Base-by-base conservation (phyloP, 768 basidiomycete genomes). In the Lactarius quietus region DNA sequence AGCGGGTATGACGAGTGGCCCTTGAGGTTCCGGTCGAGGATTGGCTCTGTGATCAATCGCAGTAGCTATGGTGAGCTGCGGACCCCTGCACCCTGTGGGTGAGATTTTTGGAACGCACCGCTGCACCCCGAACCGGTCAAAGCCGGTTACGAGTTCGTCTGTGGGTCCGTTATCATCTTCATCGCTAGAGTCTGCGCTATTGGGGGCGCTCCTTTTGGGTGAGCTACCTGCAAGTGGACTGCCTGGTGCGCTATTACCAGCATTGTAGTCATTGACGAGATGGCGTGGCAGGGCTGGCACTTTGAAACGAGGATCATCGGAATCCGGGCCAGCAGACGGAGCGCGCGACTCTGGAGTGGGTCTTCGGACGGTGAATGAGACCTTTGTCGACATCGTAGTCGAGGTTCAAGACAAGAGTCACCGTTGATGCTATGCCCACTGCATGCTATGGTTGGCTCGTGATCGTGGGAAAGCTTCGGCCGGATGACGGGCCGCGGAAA, bases 281-380 rank as follows among this genome's bases (percentile, higher is more conserved):
- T 82, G 87, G 20, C 82, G 82, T 6, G 88, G 89, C n/a, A 89
- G 72, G 1, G 84, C 75, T 18, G 86, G 85, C 6, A 83, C 70
- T 70, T 83, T 89, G 77, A 88, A 87, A 23, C 74, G 73, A 1
- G 78, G 65, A 6, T 74, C 70, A 67, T 86, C 87, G 0, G 86
- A 86, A 45, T 89, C 90, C 51, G 82, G 79, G 12, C 85, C 87
- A 36, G 86, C 82, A 0, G 89, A 89, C 0, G 80, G 73, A 20
- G 82, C 81, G 14, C 89, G 82, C 7, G 89, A 88, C 0, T 80
- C 73, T 1, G 90, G 88, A 0, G 86, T 86, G 0, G 94, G 94
- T 9, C 92, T 83, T 51, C 92, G 85, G 63, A 96, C 82, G 2
- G 89, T 94, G 76, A 96, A 95, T 1, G 93, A 95, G 45, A 95